Base-by-base conservation (phyloP, 805 yeast species). In the Metschnikowia proteae region DNA sequence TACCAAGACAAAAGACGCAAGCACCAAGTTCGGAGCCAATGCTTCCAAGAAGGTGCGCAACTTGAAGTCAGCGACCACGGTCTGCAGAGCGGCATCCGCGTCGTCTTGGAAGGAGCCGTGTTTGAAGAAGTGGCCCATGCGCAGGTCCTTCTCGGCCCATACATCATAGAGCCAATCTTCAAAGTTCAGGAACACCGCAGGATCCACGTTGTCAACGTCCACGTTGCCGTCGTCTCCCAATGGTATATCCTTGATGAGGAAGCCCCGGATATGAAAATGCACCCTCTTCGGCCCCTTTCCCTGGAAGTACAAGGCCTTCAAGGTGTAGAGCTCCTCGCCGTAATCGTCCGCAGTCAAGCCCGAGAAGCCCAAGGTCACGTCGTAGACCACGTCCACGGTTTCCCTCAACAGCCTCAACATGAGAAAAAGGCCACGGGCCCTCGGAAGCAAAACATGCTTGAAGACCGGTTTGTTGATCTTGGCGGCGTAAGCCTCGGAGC, bases 301-400 rank as follows among this genome's bases (percentile, higher is more conserved):
- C 44, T 73, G 68, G 6, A 89, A 60, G 60, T 83, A 89, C 35
- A 84, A 79, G 29, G 76, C 72, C 47, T 75, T 73, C 47, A 94
- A 71, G 1, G 89, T 80, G 64, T 78, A 94, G 31, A 76, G 74
- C 55, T 83, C 84, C 64, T 94, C 97, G 1, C 96, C 96, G 60
- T 77, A 85, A 51, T 82, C 83, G 5, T 73, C 73, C 1, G 79
- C 66, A 35, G 63, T 67, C 41, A 88, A 81, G 9, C 90, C 96
- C 4, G 84, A 75, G 65, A 90, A 94, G 0, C 84, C 97, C 37
- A 88, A 75, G 0, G 99, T 88, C 32, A 88, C 67, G 66, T 94
- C 97, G 60, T 89, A 88, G 0, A 94, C 77, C 5, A 73, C 76
- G 32, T 78, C 76, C 10, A 81, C 75, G 4, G 84, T 70, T 7